phyloP scores from a whole-genome alignment of 2,329 filamentous ascomycete genomes.

The Aureobasidium sp. region DNA sequence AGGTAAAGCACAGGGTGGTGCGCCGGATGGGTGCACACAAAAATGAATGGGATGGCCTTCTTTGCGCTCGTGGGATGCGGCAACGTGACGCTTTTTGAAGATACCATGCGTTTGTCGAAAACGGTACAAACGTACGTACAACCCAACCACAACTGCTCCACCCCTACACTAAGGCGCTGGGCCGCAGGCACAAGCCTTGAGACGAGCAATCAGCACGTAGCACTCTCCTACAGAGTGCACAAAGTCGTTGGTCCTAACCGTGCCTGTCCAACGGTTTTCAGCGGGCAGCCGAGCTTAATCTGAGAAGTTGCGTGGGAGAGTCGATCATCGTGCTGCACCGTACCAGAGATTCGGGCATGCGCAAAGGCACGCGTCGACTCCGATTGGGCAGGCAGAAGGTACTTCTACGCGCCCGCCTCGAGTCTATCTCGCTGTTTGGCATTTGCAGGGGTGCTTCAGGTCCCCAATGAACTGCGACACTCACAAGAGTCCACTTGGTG shows the following conservation, averaged over 20 bases:
- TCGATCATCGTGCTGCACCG: conserved; percentile 1
- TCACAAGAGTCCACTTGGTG: background rate
- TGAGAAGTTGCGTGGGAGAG: background rate
- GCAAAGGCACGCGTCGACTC: background rate
- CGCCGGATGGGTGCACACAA: background rate
- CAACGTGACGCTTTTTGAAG: conserved; percentile 2
- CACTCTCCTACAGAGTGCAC: conserved; percentile 1
- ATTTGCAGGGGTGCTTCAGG: conserved; percentile 4
- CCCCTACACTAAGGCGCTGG: conserved; percentile 1
- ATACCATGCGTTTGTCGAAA: conserved; percentile 10
- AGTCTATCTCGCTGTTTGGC: conserved; percentile 1
- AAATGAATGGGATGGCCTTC: background rate
- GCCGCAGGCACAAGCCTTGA: conserved; percentile 1
- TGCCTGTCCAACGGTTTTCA: background rate
- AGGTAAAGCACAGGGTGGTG: background rate
- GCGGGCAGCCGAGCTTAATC: conserved; percentile 6
- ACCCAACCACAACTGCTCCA: conserved; percentile 1
- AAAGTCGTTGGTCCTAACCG: conserved; percentile 10
- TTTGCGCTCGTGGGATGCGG: conserved; percentile 5
- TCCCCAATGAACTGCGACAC: background rate
- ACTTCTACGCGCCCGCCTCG: background rate
- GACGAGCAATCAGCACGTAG: conserved; percentile 7
- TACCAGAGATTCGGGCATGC: background rate
- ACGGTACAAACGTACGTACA: conserved; percentile 9
- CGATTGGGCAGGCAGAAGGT: background rate